Evolutionary conservation across 2,329 filamentous ascomycete genomes (phyloP).

Genomic region (Fusarium subtropicale): DNA sequence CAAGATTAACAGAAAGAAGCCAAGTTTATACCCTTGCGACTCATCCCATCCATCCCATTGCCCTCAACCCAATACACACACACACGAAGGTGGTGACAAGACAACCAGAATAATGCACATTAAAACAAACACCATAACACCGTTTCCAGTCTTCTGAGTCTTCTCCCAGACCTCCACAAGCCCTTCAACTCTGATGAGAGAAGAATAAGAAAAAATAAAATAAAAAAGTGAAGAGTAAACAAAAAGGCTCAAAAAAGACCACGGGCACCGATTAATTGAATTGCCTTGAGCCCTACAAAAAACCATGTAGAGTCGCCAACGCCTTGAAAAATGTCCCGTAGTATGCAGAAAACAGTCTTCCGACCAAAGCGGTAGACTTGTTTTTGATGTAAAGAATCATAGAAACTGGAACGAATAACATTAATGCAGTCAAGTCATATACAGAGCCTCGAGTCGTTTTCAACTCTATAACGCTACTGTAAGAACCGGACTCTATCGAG

Average conservation of each 20-base stretch:
- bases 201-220: not conserved
- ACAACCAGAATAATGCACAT: conserved; percentile 6
- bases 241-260: conserved; percentile 18
- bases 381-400: conserved; percentile 15
- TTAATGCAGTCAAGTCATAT: not conserved
- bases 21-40: conserved; percentile 12
- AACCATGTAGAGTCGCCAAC: not conserved
- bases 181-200: conserved; percentile 3
- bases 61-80: conserved; percentile 5
- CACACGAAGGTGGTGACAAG: conserved; percentile 2
- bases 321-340: conserved; percentile 9
- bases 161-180: conserved; percentile 1
- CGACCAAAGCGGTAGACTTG: conserved; percentile 25
- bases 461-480: not conserved
- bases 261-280: conserved; percentile 10
- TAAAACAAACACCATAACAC: conserved; percentile 30
- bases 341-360: conserved; percentile 27
- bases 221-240: conserved; percentile 1
- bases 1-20: conserved; percentile 6
- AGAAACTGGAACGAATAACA: conserved; percentile 2
- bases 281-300: not conserved
- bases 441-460: not conserved
- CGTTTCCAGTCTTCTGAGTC: conserved; percentile 27
- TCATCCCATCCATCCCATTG: not conserved
- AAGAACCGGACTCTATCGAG: not conserved